Evolutionary conservation across 169 alveolate species (phyloP), one percentile per base, ranked within the genome.

Genomic region (Cryptosporidium canis): DNA sequence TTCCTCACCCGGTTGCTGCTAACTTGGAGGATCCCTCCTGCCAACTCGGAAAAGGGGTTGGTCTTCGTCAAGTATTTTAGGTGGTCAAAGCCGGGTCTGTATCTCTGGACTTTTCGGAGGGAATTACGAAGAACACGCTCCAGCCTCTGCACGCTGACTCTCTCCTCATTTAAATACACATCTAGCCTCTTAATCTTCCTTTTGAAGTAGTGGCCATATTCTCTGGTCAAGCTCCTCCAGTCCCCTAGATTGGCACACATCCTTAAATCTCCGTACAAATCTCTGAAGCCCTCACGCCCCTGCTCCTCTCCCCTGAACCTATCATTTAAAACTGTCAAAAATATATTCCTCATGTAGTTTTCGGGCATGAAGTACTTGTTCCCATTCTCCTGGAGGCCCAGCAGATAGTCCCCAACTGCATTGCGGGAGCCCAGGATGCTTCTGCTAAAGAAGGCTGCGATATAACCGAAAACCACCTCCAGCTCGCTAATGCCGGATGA

Each of bases 361-460:
- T 70, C 68, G 0, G 84, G 84, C 84, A 70, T 48, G 39, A 70
- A 70, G 39, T 51, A 55, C 7, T 12, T 48, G 64, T 70, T 70
- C 6, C 84, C 84, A 31, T 70, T 35, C 18, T 1, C 24, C 24
- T 70, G 41, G 6, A 70, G 47, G 16, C 53, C 67, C 16, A 70
- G 0, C 7, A 70, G 45, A 70, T 70, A 70, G n/a, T 70, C 39
- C 16, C 0, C 16, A 18, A 70, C 27, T n/a, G 53, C 4, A 16
- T 31, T 51, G 8, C 37, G 33, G 18, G 41, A 24, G 14, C 24
- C 33, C 3, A 70, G 16, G 5, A 35, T 29, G 16, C 31, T 31
- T 35, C 35, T 35, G n/a, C 47, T 70, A 8, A 70, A 70, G 47
- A 70, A 70, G 21, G 12, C 33, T 12, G 66, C 6, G n/a, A 70